Base-by-base conservation (phyloP, 177 flowering plant species). In the Telopea speciosissima region DNA sequence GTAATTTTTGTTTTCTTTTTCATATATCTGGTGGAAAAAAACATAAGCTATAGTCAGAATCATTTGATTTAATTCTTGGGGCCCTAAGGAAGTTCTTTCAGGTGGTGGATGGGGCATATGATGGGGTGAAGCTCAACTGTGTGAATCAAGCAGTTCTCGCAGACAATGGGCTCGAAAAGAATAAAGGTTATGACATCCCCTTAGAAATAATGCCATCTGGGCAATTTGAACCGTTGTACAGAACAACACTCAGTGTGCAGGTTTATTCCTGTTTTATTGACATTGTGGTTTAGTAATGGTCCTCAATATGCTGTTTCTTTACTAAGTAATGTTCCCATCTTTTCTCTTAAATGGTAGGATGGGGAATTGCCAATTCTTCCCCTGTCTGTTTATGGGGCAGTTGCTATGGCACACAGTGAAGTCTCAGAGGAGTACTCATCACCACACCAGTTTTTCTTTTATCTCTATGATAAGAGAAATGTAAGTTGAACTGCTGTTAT, bases 341-440 rank as follows among this genome's bases (percentile, higher is more conserved):
- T 58, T 60, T 24, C 63, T 64, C 54, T 70, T 58, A n/a, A 58
- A 16, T 74, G 70, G 73, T 77, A 94, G 99, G 99, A 94, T 76
- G 99, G 99, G 42, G 97, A 94, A 78, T 76, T 94, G 74, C 97
- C 99, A 24, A 96, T 90, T 72, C 93, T 94, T 79, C 97, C 99
- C 3, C 70, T 94, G 60, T 94, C 99, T 59, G 97, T 94, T 71
- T 94, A 94, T 77, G 99, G 99, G 72, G 92, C 99, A 67, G 87
- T 90, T 77, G 92, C 90, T 23, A 94, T 94, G 99, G 89, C 97
- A 24, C 99, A 92, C 69, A 88, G 81, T 80, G 90, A 84, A 21
- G 85, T 26, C 68, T 92, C 97, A 4, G 97, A 90, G 65, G 97
- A 94, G 62, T 88, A 81, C 72, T 92, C 97, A 24, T 91, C 99